These are phyloP conservation scores for Primulina huaijiensis DNA, from an alignment of 257 asterid species.

Conservation along the genomic window DNA sequence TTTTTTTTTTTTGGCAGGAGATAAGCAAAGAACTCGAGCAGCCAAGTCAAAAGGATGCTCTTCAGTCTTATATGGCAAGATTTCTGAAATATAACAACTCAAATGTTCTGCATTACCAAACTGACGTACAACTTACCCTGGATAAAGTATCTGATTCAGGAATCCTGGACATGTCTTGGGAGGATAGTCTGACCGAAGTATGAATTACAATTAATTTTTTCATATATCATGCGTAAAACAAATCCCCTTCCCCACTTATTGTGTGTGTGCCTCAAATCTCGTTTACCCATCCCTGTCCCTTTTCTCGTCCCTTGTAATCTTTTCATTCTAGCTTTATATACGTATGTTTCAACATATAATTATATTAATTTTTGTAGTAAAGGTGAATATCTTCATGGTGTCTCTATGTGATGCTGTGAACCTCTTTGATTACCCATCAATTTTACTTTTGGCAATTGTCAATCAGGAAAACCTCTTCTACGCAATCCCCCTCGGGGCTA, in stretches of 20 bases:
- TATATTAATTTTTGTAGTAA: slow-evolving; percentile 16
- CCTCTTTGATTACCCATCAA: slow-evolving; percentile 19
- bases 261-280: background rate
- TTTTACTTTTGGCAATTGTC: slow-evolving; percentile 21
- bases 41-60: slow-evolving; percentile 45
- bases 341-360: slow-evolving; percentile 8
- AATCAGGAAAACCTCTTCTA: slow-evolving; percentile 81
- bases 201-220: slow-evolving; percentile 23
- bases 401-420: slow-evolving; percentile 14
- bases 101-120: slow-evolving; percentile 33
- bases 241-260: background rate
- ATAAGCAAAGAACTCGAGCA: slow-evolving; percentile 46
- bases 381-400: slow-evolving; percentile 20
- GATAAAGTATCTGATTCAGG: slow-evolving; percentile 58
- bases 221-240: slow-evolving; percentile 18
- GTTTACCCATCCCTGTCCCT: background rate
- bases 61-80: slow-evolving; percentile 66
- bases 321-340: slow-evolving; percentile 23
- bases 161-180: slow-evolving; percentile 49
- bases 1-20: slow-evolving; percentile 48
- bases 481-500: slow-evolving; percentile 58
- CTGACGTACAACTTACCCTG: slow-evolving; percentile 63
- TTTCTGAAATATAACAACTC: slow-evolving; percentile 49
- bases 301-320: slow-evolving; percentile 13
- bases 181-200: slow-evolving; percentile 67